Base-by-base conservation (phyloP, 2,329 filamentous ascomycete species). In the Fusarium anthophilum region DNA sequence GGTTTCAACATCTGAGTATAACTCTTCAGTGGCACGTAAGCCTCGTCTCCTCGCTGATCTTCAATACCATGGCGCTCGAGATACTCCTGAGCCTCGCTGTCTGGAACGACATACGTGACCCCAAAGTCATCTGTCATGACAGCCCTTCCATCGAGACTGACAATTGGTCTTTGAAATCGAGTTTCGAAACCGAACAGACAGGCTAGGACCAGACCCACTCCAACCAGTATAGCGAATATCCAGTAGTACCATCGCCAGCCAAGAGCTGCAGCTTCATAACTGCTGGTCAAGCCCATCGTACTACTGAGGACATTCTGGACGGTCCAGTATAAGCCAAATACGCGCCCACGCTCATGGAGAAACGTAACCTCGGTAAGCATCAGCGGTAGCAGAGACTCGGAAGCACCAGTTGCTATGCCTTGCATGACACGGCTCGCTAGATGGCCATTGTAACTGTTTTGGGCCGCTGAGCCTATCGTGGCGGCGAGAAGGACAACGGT, bases 121-220 rank as follows among this genome's bases (percentile, higher is more conserved):
- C 55, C 41, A 50, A 58, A 58, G n/a, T 58, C 55, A 1, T 58
- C 55, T 20, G 41, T 58, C 13, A 58, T 2, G 0, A 50, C 41
- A 20, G 41, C 30, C 2, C 41, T 35, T 3, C 55, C 55, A 20
- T 58, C 55, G 0, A 50, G 41, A 38, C 41, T 50, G 1, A 50
- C 55, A 50, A 58, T 30, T 11, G 55, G 55, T 0, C 55, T 6
- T 4, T 50, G 30, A 4, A 58, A 58, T 0, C 41, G 55, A n/a
- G 41, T 50, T 26, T 58, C 55, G 1, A 58, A 58, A 0, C 55
- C 55, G 1, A 58, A 58, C 0, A 58, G 11, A 3, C 3, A 50
- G 1, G 32, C 55, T 1, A 58, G 14, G 1, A 38, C 2, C 2
- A 50, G 30, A 0, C 41, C 55, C 0, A 1, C 41, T 0, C 41